phyloP scores from a whole-genome alignment of 306 rosid species.

The Sphenostylis stenocarpa region DNA sequence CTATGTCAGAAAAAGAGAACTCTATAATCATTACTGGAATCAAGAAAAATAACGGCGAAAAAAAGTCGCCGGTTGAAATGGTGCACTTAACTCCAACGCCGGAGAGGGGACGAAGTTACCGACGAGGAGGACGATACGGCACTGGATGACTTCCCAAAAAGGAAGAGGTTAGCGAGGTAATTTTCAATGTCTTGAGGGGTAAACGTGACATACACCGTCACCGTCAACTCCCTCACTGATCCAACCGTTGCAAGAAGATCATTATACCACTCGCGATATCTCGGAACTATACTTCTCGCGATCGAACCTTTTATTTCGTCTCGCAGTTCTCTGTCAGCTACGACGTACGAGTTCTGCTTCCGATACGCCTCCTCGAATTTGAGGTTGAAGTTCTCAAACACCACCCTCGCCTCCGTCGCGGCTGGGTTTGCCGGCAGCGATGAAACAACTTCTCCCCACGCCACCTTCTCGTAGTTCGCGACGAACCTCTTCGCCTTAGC shows the following conservation, averaged over 20 bases:
- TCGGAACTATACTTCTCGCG: slow-evolving; percentile 38
- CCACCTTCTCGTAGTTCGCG: slow-evolving; percentile 48
- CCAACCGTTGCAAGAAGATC: slow-evolving; percentile 35
- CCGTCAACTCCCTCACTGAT: slow-evolving; percentile 14
- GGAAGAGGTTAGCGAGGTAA: slow-evolving; percentile 57
- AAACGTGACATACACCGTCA: slow-evolving; percentile 32
- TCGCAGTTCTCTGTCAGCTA: slow-evolving; percentile 48
- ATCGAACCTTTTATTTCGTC: slow-evolving; percentile 56
- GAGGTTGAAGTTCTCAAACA: slow-evolving; percentile 55
- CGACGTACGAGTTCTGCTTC: slow-evolving; percentile 47
- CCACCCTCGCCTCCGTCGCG: slow-evolving; percentile 45
- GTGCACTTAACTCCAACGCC: slow-evolving; percentile 6
- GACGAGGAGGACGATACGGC: slow-evolving; percentile 27
- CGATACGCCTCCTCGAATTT: slow-evolving; percentile 49
- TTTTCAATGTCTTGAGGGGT: slow-evolving; percentile 59
- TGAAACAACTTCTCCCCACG: slow-evolving; percentile 56
- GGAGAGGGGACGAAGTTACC: slow-evolving; percentile 23
- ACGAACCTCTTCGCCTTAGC: slow-evolving; percentile 44
- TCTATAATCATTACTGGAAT: not conserved
- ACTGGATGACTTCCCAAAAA: slow-evolving; percentile 4
- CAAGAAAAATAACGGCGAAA: not conserved
- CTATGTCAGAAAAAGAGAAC: not conserved
- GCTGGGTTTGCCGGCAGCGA: slow-evolving; percentile 56
- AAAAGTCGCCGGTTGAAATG: not conserved
- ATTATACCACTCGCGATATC: slow-evolving; percentile 51